A percentile compares a stretch with the other conserved stretches of the same genome.
Conservation (phyloP, 768 basidiomycete species). For the Suillus hirtellus region DNA sequence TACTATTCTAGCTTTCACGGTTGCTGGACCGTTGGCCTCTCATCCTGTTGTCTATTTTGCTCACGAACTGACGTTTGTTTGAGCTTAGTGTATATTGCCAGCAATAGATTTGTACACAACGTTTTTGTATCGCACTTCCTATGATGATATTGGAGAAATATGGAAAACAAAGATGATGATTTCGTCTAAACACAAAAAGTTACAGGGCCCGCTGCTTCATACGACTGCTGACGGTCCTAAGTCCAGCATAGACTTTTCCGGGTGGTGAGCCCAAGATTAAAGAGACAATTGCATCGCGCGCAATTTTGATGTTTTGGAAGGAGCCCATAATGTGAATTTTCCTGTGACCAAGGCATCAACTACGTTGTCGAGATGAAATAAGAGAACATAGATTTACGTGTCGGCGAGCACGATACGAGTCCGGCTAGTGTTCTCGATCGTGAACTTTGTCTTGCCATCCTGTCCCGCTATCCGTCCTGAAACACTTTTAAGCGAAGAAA, state of each 20-base stretch:
- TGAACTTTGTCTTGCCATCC: slow-evolving; percentile 98
- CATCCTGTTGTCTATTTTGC: slow-evolving; percentile 10
- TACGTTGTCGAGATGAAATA: slow-evolving; percentile 14
- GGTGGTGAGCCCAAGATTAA: slow-evolving; percentile 95
- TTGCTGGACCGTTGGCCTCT: background rate
- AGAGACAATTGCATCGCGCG: slow-evolving; percentile 93
- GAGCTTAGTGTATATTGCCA: background rate
- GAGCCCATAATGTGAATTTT: slow-evolving; percentile 99
- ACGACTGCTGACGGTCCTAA: slow-evolving; percentile 87
- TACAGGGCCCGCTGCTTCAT: slow-evolving; percentile 91
- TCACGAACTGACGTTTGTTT: slow-evolving; percentile 5
- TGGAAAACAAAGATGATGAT: slow-evolving; percentile 12
- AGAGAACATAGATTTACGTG: slow-evolving; percentile 58
- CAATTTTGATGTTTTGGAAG: slow-evolving; percentile 98
- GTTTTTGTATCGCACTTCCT: slow-evolving; percentile 9
- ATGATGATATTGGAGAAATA: slow-evolving; percentile 3
- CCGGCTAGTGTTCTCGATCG: slow-evolving; percentile 94
- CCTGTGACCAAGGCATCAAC: slow-evolving; percentile 40
- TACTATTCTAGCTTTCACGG: background rate
- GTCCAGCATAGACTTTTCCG: slow-evolving; percentile 88
- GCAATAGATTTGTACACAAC: slow-evolving; percentile 14
- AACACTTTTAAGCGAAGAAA: slow-evolving; percentile 12
- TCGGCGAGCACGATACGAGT: slow-evolving; percentile 99
- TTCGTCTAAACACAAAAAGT: slow-evolving; percentile 18
- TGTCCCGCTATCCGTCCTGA: slow-evolving; percentile 96